Evolutionary conservation across 352 stramenopile genomes (phyloP).

Genomic region (Pythium brassicae): DNA sequence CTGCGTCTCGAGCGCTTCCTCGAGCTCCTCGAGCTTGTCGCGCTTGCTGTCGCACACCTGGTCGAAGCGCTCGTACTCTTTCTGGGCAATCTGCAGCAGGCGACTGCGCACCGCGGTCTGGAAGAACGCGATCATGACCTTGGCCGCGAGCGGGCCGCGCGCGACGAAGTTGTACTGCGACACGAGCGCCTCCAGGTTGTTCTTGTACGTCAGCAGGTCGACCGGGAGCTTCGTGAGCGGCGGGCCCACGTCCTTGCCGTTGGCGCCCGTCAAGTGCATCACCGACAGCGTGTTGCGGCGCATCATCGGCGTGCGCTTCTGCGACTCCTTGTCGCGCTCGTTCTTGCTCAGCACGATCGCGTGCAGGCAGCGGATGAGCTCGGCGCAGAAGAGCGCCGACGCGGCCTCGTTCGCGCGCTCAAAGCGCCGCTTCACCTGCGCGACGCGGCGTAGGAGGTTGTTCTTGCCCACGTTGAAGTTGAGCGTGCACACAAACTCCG

Average conservation of each 20-base stretch:
- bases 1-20: slow-evolving; percentile 43
- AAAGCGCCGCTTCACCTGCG: slow-evolving; percentile 44
- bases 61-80: slow-evolving; percentile 62
- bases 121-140: slow-evolving; percentile 56
- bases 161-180: slow-evolving; percentile 78
- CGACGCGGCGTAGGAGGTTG: slow-evolving; percentile 46
- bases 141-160: slow-evolving; percentile 41
- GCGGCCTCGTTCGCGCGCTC: slow-evolving; percentile 57
- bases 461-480: slow-evolving; percentile 58
- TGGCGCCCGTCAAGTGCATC: slow-evolving; percentile 26
- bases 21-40: slow-evolving; percentile 39
- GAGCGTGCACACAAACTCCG: slow-evolving; percentile 40
- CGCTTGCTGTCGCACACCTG: slow-evolving; percentile 46
- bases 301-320: slow-evolving; percentile 37
- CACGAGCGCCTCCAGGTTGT: slow-evolving; percentile 70
- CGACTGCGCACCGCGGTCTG: slow-evolving; percentile 45
- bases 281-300: slow-evolving; percentile 47
- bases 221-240: slow-evolving; percentile 50
- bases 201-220: slow-evolving; percentile 74
- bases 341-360: slow-evolving; percentile 66
- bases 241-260: slow-evolving; percentile 15
- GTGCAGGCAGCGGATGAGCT: slow-evolving; percentile 65
- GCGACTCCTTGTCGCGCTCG: slow-evolving; percentile 48
- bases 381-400: slow-evolving; percentile 60
- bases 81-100: slow-evolving; percentile 35